A percentile compares a stretch with the other conserved stretches of the same genome.
phyloP scores from a whole-genome alignment of 306 rosid genomes.

The Vigna nakashimae region DNA sequence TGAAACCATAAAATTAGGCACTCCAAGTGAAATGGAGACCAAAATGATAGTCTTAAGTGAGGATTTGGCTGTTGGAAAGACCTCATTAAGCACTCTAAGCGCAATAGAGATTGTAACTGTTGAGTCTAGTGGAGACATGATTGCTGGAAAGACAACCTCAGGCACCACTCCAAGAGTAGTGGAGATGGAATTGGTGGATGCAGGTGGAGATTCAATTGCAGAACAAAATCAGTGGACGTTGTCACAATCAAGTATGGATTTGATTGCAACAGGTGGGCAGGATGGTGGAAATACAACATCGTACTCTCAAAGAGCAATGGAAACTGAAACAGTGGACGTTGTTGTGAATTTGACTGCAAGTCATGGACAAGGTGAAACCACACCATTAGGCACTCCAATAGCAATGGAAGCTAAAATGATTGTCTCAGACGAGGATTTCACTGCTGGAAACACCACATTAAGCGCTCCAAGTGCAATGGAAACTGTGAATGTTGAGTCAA shows the following conservation, averaged over 20 bases:
- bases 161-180: background rate
- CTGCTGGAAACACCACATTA: background rate
- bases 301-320: background rate
- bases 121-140: background rate
- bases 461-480: background rate
- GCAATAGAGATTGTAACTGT: background rate
- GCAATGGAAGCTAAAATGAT: background rate
- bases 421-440: background rate
- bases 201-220: background rate
- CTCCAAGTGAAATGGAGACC: background rate
- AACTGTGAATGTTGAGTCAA: background rate
- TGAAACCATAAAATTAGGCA: background rate
- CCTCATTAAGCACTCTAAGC: background rate
- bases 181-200: background rate
- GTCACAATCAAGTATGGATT: too few species aligned
- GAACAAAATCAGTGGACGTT: background rate
- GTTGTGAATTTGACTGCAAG: background rate
- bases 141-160: background rate
- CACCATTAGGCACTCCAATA: background rate
- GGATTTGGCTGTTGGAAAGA: background rate
- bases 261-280: background rate
- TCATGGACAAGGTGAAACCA: background rate
- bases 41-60: background rate
- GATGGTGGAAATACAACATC: background rate
- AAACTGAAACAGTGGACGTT: background rate